Evolutionary conservation across 352 stramenopile genomes (phyloP).

Genomic region (Pythium sp.): DNA sequence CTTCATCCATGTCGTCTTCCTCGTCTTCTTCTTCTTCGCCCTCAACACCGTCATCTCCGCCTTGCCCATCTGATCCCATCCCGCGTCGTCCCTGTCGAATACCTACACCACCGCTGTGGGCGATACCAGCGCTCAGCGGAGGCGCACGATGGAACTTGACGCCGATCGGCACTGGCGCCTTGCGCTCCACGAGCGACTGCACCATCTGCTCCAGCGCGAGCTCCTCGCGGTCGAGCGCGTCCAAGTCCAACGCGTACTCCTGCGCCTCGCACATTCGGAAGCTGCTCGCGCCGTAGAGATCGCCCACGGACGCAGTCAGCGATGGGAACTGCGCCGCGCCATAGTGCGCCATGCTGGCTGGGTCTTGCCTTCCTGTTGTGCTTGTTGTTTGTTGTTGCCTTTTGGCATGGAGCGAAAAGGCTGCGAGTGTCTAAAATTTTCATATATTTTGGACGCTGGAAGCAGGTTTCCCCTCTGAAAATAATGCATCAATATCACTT

Average conservation of each 20-base stretch:
- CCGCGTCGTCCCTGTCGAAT: slow-evolving; percentile 1
- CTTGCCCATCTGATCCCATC: slow-evolving; percentile 7
- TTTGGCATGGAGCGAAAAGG: background rate
- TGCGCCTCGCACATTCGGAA: slow-evolving; percentile 45
- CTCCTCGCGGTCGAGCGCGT: slow-evolving; percentile 61
- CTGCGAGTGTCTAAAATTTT: background rate
- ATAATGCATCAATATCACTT: background rate
- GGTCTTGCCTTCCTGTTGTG: background rate
- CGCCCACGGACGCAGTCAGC: slow-evolving; percentile 39
- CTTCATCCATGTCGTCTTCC: slow-evolving; percentile 21
- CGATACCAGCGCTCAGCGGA: background rate
- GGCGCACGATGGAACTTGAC: slow-evolving; percentile 50
- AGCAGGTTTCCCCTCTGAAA: background rate
- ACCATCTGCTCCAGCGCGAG: slow-evolving; percentile 47
- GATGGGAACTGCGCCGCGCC: slow-evolving; percentile 28
- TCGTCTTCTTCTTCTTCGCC: slow-evolving; percentile 19
- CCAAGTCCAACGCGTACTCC: slow-evolving; percentile 41
- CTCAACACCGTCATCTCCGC: slow-evolving; percentile 2
- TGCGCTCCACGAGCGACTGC: slow-evolving; percentile 47
- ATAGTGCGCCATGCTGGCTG: slow-evolving; percentile 3
- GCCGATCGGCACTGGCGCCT: slow-evolving; percentile 48
- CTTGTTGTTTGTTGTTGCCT: background rate
- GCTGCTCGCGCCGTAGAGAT: slow-evolving; percentile 59
- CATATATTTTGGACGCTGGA: background rate
- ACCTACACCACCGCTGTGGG: background rate